These are phyloP conservation scores for Naematelia aurantialba DNA, from an alignment of 768 basidiomycete species.

Conservation along the genomic window DNA sequence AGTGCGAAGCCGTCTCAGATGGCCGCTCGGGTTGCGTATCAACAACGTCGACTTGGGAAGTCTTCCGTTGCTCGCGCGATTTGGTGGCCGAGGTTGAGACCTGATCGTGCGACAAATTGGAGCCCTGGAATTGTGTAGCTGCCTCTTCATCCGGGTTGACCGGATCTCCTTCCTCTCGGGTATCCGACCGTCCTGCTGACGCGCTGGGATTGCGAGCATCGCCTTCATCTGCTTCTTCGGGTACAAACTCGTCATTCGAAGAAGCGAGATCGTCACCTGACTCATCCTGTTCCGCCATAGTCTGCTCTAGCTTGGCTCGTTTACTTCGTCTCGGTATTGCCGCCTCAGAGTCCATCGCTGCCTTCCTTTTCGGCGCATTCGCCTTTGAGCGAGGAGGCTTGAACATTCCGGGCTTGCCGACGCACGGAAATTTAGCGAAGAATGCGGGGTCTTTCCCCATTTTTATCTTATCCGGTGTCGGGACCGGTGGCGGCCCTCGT, in stretches of 20 bases:
- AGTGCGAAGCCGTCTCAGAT: too few relatives aligned
- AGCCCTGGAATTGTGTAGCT: too few relatives aligned
- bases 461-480: constrained; percentile 19
- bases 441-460: constrained; percentile 27
- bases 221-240: too few relatives aligned
- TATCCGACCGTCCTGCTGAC: too few relatives aligned
- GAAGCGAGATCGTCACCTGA: constrained; percentile 34
- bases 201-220: too few relatives aligned
- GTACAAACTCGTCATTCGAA: neutral
- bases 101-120: too few relatives aligned
- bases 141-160: too few relatives aligned
- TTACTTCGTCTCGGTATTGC: constrained; percentile 6
- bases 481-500: constrained; percentile 23
- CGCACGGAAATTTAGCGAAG: constrained; percentile 20
- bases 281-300: constrained; percentile 18
- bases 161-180: too few relatives aligned
- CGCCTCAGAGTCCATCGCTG: neutral
- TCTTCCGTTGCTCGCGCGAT: too few relatives aligned
- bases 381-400: constrained; percentile 1
- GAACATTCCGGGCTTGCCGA: neutral
- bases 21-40: too few relatives aligned
- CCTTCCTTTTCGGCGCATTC: constrained; percentile 11
- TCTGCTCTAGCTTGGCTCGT: constrained; percentile 9
- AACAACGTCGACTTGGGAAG: too few relatives aligned
- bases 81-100: too few relatives aligned